Base-by-base conservation (phyloP, 2,329 filamentous ascomycete genomes). In the Trichoderma afroharzianum region DNA sequence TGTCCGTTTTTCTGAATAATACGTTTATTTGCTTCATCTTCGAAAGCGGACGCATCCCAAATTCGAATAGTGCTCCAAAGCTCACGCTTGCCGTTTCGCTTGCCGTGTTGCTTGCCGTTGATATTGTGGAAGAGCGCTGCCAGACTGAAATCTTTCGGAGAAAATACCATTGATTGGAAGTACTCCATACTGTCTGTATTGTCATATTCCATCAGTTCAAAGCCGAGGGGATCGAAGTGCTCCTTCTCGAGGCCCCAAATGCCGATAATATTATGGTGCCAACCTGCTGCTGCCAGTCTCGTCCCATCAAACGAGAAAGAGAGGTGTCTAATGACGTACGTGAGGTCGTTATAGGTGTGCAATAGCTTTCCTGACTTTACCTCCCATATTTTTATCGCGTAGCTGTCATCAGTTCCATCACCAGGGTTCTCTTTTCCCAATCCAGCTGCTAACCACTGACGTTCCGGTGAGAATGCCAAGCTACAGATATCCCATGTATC, bases 241-340 rank as follows among this genome's bases (percentile, higher is more conserved):
- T 4, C 15, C 15, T 18, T 18, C 14, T 43, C 36, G 15, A 43
- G 33, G 4, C 15, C 33, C 33, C 33, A 36, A 15, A 36, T 36
- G 4, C 14, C 6, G 33, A 36, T 36, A 15, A 36, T 36, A 1
- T 15, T 12, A 15, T 15, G 0, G 33, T 1, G 12, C 33, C 9
- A 6, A 26, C 26, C 3, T 26, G 18, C 39, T 47, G 39, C 1
- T n/a, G 8, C 39, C 43, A 47, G 43, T 21, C 8, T 47, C n/a
- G 0, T 47, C n/a, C 18, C 43, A 47, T 47, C 43, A 21, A 47
- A 47, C 43, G 43, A 47, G 43, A 47, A 47, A 47, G 43, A 47
- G 9, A 47, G 18, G 8, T 1, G 1, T 21, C 0, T 0, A 47
- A 3, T 11, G 39, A 0, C 0, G 1, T 4, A 9, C 18, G n/a